Evolutionary conservation across 2,329 filamentous ascomycete genomes (phyloP), one percentile per base, ranked within the genome.

Genomic region (Colletotrichum cordylinicola): DNA sequence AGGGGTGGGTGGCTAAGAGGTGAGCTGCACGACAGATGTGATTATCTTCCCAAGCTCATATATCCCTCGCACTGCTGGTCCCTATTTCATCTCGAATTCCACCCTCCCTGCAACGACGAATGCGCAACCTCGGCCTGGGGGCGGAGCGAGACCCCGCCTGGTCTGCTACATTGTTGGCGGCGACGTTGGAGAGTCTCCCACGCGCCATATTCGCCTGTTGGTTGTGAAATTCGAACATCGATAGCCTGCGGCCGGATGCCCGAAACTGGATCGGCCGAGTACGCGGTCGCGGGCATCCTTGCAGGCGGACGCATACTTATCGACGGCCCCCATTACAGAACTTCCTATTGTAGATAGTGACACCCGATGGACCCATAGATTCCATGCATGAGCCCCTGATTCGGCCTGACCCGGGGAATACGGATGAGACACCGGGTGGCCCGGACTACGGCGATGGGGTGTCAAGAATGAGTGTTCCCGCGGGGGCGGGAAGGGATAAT

Each of bases 261-360:
- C 68, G 27, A 29, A 75, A 72, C 37, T 29, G 69, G 68, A 24
- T 24, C 67, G 67, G 64, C 18, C 16, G 58, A 64, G 58, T 31
- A 60, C 67, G 33, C 31, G 48, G 67, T 7, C 15, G 24, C 18
- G 10, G 37, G 43, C 18, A 65, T 21, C 67, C 71, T 33, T 65
- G 71, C 39, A 24, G 13, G n/a, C 43, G 12, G 33, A 65, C 24
- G 69, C 55, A 43, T 39, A 35, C 24, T 65, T 58, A 67, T 60
- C 58, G 9, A 9, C n/a, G 48, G 9, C 18, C 13, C 13, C 24
- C 15, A 21, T 43, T 13, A 58, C 21, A 58, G 52, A 72, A 65
- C 72, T 75, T 71, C 72, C 72, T 75, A 67, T 72, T 72, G 15
- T 31, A 62, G 72, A 35, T 29, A 21, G 35, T 43, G 24, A 39